phyloP scores from a whole-genome alignment of 306 rosid species.

The Pyrus pyrifolia region DNA sequence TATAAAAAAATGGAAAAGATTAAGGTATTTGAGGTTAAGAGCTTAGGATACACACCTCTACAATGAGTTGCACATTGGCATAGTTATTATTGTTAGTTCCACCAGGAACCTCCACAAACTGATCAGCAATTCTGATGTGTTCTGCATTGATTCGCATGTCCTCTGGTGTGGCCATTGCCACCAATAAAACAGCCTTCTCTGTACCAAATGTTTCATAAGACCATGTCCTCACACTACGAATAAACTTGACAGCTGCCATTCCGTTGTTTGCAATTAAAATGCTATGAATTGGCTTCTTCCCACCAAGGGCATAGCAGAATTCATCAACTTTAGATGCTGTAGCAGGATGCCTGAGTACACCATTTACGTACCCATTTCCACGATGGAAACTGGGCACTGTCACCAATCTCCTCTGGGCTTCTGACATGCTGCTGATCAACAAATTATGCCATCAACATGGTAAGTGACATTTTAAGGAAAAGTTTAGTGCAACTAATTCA shows the following conservation, averaged over 20 bases:
- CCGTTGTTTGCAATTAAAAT: slow-evolving; percentile 97
- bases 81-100: slow-evolving; percentile 99
- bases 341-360: slow-evolving; percentile 58
- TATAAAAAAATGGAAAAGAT: neutral
- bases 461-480: neutral
- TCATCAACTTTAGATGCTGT: slow-evolving; percentile 63
- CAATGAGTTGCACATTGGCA: slow-evolving; percentile 95
- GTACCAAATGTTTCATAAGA: slow-evolving; percentile 94
- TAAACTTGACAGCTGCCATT: slow-evolving; percentile 99
- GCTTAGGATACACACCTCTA: slow-evolving; percentile 61
- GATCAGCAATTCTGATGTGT: slow-evolving; percentile 98
- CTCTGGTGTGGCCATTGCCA: slow-evolving; percentile 99
- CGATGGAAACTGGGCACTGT: slow-evolving; percentile 41
- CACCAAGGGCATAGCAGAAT: slow-evolving; percentile 81
- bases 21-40: slow-evolving; percentile 1
- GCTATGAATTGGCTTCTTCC: slow-evolving; percentile 89
- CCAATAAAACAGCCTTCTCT: slow-evolving; percentile 91
- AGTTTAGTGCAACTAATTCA: slow-evolving; percentile 1
- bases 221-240: slow-evolving; percentile 93
- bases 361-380: slow-evolving; percentile 55
- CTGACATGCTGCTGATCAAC: slow-evolving; percentile 41
- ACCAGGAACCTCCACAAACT: slow-evolving; percentile 98
- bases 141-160: slow-evolving; percentile 99
- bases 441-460: slow-evolving; percentile 17
- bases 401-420: slow-evolving; percentile 35